These are phyloP conservation scores for Leccinum fuscescens DNA, from an alignment of 1,284 basidiomycete species.

Conservation along the genomic window DNA sequence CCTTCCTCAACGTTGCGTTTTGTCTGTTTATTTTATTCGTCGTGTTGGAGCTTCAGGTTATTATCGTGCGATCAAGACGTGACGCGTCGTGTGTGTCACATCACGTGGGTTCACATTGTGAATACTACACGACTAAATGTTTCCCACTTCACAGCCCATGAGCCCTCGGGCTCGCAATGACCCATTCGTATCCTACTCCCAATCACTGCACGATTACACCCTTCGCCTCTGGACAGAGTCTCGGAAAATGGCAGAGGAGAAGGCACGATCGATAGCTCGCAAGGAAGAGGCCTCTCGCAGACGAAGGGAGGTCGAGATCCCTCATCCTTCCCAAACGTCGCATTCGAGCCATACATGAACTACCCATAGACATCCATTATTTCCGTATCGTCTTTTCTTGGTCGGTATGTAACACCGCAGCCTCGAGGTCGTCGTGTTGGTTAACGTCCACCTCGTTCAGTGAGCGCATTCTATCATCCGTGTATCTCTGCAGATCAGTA, in stretches of 20 bases:
- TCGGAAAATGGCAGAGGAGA: slow-evolving; percentile 56
- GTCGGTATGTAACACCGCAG: slow-evolving; percentile 19
- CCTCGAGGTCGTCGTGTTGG: slow-evolving; percentile 3
- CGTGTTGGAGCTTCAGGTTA: background rate
- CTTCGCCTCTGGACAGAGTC: slow-evolving; percentile 67
- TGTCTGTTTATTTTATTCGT: background rate
- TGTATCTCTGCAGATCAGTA: slow-evolving; percentile 19
- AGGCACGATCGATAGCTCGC: slow-evolving; percentile 34
- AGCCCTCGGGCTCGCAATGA: slow-evolving; percentile 27
- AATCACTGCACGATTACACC: slow-evolving; percentile 54
- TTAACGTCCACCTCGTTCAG: slow-evolving; percentile 19
- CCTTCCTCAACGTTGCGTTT: background rate
- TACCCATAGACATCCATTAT: slow-evolving; percentile 5
- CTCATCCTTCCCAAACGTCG: slow-evolving; percentile 4
- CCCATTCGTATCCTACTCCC: too few species aligned
- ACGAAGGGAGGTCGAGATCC: slow-evolving; percentile 20
- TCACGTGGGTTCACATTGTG: slow-evolving; percentile 18
- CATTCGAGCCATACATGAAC: slow-evolving; percentile 18
- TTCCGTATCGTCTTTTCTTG: slow-evolving; percentile 1
- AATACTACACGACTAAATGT: background rate
- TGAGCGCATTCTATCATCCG: slow-evolving; percentile 9
- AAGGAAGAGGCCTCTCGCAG: slow-evolving; percentile 29
- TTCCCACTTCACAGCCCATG: too few species aligned
- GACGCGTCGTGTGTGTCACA: slow-evolving; percentile 30
- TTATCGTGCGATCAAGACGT: slow-evolving; percentile 3